Percentiles rank a stretch among this genome's conserved stretches.
These are phyloP conservation scores for Solanum peruvianum DNA, from an alignment of 257 asterid species.

Conservation along the genomic window DNA sequence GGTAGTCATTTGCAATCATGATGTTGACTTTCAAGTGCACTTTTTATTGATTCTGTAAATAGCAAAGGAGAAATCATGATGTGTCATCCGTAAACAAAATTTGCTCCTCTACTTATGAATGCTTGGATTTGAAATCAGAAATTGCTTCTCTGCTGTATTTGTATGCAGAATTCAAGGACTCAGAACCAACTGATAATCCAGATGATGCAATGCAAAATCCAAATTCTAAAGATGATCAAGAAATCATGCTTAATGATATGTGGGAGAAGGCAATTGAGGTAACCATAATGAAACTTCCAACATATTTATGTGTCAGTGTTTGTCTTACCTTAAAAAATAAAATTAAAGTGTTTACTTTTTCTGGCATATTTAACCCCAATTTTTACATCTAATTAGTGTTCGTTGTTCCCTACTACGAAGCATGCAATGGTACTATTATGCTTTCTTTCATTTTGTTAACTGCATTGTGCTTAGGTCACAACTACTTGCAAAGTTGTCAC, in stretches of 20 bases:
- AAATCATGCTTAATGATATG: conserved; percentile 31
- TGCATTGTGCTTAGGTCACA: background rate
- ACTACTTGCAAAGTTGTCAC: background rate
- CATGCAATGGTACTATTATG: background rate
- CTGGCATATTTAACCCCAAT: background rate
- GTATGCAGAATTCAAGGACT: conserved; percentile 5
- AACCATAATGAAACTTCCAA: conserved; percentile 4
- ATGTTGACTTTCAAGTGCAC: background rate
- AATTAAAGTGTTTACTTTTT: background rate
- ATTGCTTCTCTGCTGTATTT: background rate
- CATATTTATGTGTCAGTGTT: background rate
- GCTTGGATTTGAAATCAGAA: background rate
- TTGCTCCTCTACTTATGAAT: background rate
- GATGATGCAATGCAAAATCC: background rate
- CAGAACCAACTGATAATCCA: background rate
- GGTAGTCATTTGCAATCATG: background rate
- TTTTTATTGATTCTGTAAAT: background rate
- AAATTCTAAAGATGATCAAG: conserved; percentile 8
- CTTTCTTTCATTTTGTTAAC: background rate
- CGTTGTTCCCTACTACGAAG: background rate
- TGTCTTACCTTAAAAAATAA: background rate
- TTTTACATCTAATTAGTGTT: background rate
- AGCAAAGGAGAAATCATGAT: background rate
- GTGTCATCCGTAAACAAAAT: background rate
- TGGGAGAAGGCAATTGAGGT: conserved; percentile 37